Percentiles rank a stretch among this genome's conserved stretches.
Evolutionary conservation across 225 moss, liverwort and hornwort genomes (phyloP).

Genomic region (Thuidium tamariscinum): DNA sequence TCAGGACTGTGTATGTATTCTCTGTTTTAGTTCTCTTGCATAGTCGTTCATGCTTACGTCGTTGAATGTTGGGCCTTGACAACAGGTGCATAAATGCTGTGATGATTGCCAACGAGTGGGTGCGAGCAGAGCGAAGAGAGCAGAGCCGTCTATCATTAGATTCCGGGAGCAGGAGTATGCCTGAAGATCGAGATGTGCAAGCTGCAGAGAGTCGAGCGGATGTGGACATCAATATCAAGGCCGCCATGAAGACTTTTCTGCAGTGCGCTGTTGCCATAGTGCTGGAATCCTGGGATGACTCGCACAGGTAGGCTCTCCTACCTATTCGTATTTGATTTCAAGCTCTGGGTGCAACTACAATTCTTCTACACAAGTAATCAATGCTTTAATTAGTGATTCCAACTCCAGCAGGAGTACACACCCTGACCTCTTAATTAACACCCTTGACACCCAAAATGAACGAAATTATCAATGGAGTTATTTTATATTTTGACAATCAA

Average conservation of each 20-base stretch:
- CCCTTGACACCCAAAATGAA: not conserved
- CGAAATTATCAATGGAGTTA: not conserved
- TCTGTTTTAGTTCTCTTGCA: not conserved
- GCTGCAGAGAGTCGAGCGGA: constrained; percentile 53
- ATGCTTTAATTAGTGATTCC: not conserved
- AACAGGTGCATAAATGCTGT: constrained; percentile 79
- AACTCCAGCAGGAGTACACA: not conserved
- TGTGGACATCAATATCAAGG: constrained; percentile 65
- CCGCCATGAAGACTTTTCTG: constrained; percentile 74
- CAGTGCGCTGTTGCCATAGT: constrained; percentile 86
- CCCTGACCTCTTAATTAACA: not conserved
- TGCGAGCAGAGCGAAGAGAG: constrained; percentile 64
- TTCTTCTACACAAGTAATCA: not conserved
- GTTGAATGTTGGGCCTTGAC: not conserved
- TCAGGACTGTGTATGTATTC: not conserved
- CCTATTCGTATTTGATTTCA: not conserved
- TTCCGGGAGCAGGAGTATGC: constrained; percentile 32
- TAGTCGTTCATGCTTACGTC: not conserved
- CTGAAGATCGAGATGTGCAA: constrained; percentile 27
- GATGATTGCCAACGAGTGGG: constrained; percentile 74
- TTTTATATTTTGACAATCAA: not conserved
- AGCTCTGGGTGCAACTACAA: not conserved
- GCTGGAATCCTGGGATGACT: constrained; percentile 68
- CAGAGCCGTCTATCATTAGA: constrained; percentile 38
- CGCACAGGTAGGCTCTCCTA: constrained; percentile 51